These are phyloP conservation scores for Byssoonygena ceratinophila DNA, from an alignment of 2,329 filamentous ascomycete genomes.

Conservation along the genomic window DNA sequence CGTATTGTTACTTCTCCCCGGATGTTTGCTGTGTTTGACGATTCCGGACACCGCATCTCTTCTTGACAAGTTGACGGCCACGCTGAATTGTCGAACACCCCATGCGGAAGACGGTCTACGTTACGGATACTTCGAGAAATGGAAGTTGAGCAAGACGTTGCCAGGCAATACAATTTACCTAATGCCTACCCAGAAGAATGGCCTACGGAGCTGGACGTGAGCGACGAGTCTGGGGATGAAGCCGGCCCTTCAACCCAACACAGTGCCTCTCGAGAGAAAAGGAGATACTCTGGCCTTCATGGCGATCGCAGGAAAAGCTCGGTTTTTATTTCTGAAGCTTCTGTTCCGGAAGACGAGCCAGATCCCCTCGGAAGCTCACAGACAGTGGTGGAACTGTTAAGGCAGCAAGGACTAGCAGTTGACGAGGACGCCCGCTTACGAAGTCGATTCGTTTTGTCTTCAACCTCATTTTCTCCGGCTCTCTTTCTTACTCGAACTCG, in stretches of 20 bases:
- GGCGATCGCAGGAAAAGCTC: conserved; percentile 60
- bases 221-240: conserved; percentile 53
- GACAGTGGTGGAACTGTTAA: conserved; percentile 73
- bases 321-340: conserved; percentile 38
- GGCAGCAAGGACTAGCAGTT: conserved; percentile 63
- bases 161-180: conserved; percentile 81
- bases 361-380: conserved; percentile 82
- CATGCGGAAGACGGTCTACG: neutral
- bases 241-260: conserved; percentile 18
- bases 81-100: neutral
- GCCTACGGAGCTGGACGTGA: conserved; percentile 70
- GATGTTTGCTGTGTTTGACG: conserved; percentile 14
- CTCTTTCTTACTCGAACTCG: conserved; percentile 90
- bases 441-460: conserved; percentile 89
- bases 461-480: conserved; percentile 85
- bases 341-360: conserved; percentile 82
- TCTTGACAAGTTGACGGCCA: neutral
- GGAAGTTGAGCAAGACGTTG: conserved; percentile 54
- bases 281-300: conserved; percentile 76
- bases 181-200: conserved; percentile 71
- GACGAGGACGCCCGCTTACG: conserved; percentile 73
- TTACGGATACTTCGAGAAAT: conserved; percentile 27
- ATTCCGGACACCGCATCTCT: neutral
- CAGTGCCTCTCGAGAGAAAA: conserved; percentile 38
- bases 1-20: neutral